These are phyloP conservation scores for Leccinum imitatum DNA, from an alignment of 768 basidiomycete species.

Conservation along the genomic window DNA sequence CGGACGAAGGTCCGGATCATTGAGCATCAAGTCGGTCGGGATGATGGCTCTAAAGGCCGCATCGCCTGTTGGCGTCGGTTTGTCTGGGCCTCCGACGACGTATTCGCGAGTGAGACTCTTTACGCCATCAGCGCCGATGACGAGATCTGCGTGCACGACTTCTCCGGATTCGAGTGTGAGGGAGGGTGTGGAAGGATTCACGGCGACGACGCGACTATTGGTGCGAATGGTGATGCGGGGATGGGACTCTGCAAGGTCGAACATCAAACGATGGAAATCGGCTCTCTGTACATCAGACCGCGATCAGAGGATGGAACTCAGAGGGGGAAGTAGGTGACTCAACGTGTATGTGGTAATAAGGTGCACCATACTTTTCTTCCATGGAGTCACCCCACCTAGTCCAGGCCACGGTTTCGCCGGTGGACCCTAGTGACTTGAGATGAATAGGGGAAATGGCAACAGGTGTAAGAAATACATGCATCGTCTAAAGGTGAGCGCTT, in stretches of 20 bases:
- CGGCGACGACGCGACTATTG: conserved; percentile 35
- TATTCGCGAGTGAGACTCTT: conserved; percentile 50
- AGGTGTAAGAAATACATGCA: conserved; percentile 43
- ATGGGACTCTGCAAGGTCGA: conserved; percentile 36
- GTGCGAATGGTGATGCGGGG: conserved; percentile 36
- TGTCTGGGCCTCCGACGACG: conserved; percentile 47
- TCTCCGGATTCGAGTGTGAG: conserved; percentile 45
- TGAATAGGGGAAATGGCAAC: background rate
- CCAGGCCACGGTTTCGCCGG: conserved; percentile 37
- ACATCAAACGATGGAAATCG: conserved; percentile 44
- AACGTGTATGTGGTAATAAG: conserved; percentile 37
- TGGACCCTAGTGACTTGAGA: conserved; percentile 19
- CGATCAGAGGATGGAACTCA: background rate
- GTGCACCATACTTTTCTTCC: conserved; percentile 34
- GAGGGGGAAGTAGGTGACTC: background rate
- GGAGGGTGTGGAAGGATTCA: conserved; percentile 33
- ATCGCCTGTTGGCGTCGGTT: conserved; percentile 57
- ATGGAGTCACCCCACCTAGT: conserved; percentile 37
- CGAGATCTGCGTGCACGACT: conserved; percentile 42
- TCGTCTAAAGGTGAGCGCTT: conserved; percentile 40
- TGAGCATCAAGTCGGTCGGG: conserved; percentile 42
- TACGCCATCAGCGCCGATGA: conserved; percentile 53
- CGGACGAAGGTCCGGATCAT: conserved; percentile 49
- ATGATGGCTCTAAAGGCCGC: conserved; percentile 60
- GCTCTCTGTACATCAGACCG: conserved; percentile 33